These are phyloP conservation scores for Clarireedia homoeocarpa DNA, from an alignment of 2,329 filamentous ascomycete genomes.

Conservation along the genomic window DNA sequence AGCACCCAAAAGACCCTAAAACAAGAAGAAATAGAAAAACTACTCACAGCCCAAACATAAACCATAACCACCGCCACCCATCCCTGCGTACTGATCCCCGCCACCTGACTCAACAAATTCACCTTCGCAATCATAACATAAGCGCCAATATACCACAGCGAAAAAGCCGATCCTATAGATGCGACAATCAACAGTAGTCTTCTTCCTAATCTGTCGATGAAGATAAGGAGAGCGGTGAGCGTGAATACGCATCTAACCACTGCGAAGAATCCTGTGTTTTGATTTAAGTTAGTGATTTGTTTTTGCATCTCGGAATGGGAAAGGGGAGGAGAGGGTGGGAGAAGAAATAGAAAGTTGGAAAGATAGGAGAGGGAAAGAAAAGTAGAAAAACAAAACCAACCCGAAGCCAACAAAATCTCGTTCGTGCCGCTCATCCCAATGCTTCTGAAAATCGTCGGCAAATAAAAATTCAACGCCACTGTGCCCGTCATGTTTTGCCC, in stretches of 20 bases:
- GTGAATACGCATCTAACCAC: slow-evolving; percentile 17
- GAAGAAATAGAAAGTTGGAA: not conserved
- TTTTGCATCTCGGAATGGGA: not conserved
- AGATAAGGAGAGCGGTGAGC: slow-evolving; percentile 43
- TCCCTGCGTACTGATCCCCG: slow-evolving; percentile 6
- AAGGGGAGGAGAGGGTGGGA: not conserved
- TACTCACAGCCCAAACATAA: slow-evolving; percentile 20
- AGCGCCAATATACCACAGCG: slow-evolving; percentile 22
- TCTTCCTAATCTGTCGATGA: slow-evolving; percentile 52
- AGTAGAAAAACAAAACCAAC: slow-evolving; percentile 6
- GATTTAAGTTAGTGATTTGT: no score
- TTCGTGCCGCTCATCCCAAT: slow-evolving; percentile 20
- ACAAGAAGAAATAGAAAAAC: not conserved
- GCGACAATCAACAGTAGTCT: slow-evolving; percentile 34
- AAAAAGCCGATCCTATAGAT: slow-evolving; percentile 11
- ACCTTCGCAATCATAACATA: slow-evolving; percentile 18
- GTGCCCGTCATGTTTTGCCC: slow-evolving; percentile 22
- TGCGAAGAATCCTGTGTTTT: slow-evolving; percentile 16
- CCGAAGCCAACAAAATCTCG: slow-evolving; percentile 18
- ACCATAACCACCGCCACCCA: slow-evolving; percentile 21
- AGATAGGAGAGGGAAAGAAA: not conserved
- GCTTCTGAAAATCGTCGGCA: slow-evolving; percentile 15
- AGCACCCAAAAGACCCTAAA: not conserved
- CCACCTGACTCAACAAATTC: slow-evolving; percentile 4
- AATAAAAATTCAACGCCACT: slow-evolving; percentile 21